These are phyloP conservation scores for Cladophialophora bantiana DNA, from an alignment of 2,329 filamentous ascomycete species.

Conservation along the genomic window DNA sequence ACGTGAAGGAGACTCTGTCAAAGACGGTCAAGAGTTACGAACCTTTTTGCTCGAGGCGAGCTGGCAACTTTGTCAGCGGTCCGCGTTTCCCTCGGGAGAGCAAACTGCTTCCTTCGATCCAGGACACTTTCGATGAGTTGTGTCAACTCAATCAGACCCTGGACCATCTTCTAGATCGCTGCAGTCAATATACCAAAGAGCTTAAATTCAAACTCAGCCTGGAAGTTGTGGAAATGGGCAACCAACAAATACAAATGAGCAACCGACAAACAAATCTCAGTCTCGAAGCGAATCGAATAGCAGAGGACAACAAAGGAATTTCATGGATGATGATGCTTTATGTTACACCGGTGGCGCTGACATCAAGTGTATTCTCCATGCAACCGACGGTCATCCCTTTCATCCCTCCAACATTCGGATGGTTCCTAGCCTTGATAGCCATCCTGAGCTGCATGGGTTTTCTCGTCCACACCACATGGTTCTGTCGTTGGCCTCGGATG, in stretches of 20 bases:
- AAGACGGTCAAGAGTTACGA: background rate
- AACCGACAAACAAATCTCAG: background rate
- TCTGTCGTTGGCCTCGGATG: background rate
- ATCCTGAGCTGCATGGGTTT: background rate
- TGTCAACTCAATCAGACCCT: background rate
- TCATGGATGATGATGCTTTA: slow-evolving; percentile 1
- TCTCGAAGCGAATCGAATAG: slow-evolving; percentile 3
- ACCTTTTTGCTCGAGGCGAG: background rate
- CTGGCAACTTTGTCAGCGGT: background rate
- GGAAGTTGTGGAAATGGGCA: background rate
- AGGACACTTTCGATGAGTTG: slow-evolving; percentile 1
- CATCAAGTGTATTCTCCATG: slow-evolving; percentile 16
- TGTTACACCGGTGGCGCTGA: slow-evolving; percentile 12
- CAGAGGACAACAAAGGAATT: background rate
- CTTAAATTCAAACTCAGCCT: background rate
- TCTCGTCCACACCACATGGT: background rate
- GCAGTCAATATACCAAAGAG: background rate
- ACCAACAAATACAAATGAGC: background rate
- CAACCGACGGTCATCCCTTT: slow-evolving; percentile 4
- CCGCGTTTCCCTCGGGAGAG: background rate
- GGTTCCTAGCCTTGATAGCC: background rate
- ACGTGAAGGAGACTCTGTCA: background rate
- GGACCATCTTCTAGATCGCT: background rate
- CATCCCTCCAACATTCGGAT: slow-evolving; percentile 2
- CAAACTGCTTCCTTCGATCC: slow-evolving; percentile 5